A percentile compares a stretch with the other conserved stretches of the same genome.
phyloP scores from a whole-genome alignment of 1,139 yeast genomes.

The Pichia inconspicua region DNA sequence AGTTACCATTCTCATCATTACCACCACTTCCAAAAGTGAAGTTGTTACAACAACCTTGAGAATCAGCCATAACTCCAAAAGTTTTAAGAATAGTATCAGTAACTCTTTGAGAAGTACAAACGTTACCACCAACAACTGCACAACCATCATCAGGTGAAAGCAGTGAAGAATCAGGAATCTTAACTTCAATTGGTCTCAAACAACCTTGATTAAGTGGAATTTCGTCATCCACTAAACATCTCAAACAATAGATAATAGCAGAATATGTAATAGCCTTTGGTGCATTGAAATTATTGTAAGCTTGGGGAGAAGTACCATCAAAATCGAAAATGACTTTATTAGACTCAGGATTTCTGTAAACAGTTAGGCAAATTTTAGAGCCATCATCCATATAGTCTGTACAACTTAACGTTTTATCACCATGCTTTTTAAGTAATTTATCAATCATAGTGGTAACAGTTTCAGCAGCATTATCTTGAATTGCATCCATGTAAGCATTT shows the following conservation, averaged over 20 bases:
- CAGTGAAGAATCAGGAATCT: conserved; percentile 34
- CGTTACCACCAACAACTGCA: conserved; percentile 44
- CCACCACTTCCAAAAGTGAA: conserved; percentile 41
- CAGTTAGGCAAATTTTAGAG: conserved; percentile 38
- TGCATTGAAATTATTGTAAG: conserved; percentile 37
- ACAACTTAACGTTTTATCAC: conserved; percentile 35
- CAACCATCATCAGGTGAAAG: conserved; percentile 37
- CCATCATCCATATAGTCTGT: conserved; percentile 59
- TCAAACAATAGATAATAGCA: conserved; percentile 37
- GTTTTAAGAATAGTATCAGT: conserved; percentile 37
- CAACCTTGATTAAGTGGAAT: conserved; percentile 43
- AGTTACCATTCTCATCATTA: conserved; percentile 23
- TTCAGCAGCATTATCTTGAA: conserved; percentile 51
- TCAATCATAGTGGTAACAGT: conserved; percentile 38
- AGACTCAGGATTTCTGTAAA: conserved; percentile 33
- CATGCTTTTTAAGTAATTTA: conserved; percentile 26
- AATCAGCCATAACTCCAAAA: conserved; percentile 37
- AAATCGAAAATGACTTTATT: conserved; percentile 47
- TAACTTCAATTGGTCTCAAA: conserved; percentile 34
- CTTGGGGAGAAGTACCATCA: conserved; percentile 40
- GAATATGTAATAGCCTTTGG: conserved; percentile 38
- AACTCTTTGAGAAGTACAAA: conserved; percentile 40
- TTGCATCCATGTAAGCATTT: conserved; percentile 52
- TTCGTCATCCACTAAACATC: conserved; percentile 38
- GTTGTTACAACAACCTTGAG: conserved; percentile 40